These are phyloP conservation scores for Theileria annulata DNA, from an alignment of 169 alveolate genomes.

Conservation along the genomic window DNA sequence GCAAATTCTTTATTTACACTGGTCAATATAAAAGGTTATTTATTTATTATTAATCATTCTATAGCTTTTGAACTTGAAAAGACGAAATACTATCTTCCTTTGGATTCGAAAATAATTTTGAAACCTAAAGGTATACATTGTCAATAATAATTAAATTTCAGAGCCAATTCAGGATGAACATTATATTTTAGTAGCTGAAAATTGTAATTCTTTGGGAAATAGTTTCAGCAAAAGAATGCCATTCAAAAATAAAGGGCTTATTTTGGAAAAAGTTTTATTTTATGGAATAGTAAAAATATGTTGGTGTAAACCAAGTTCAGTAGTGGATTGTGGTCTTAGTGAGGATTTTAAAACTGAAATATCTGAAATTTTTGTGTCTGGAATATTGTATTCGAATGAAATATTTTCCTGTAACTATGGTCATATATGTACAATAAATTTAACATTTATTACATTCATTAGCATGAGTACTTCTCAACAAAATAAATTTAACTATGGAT, in stretches of 20 bases:
- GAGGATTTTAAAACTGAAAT: constrained; percentile 34
- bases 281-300: constrained; percentile 16
- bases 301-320: constrained; percentile 38
- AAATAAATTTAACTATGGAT: constrained; percentile 4
- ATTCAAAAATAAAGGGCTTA: not conserved
- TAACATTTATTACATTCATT: not conserved
- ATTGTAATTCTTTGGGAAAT: not conserved
- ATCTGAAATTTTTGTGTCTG: constrained; percentile 34
- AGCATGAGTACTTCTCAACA: not conserved
- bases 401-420: not conserved
- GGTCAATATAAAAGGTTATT: constrained; percentile 18
- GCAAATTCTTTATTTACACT: not conserved
- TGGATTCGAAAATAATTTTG: not conserved
- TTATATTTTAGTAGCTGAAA: not conserved
- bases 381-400: not conserved
- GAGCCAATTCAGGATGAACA: constrained; percentile 9
- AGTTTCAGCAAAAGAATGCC: not conserved
- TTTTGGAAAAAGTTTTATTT: not conserved
- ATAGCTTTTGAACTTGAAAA: constrained; percentile 9
- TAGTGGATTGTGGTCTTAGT: not conserved
- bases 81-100: constrained; percentile 8
- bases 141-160: not conserved
- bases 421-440: not conserved
- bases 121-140: constrained; percentile 18
- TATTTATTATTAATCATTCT: not conserved